phyloP scores from a whole-genome alignment of 176 grass and related monocot species.

The Phoenix dactylifera region DNA sequence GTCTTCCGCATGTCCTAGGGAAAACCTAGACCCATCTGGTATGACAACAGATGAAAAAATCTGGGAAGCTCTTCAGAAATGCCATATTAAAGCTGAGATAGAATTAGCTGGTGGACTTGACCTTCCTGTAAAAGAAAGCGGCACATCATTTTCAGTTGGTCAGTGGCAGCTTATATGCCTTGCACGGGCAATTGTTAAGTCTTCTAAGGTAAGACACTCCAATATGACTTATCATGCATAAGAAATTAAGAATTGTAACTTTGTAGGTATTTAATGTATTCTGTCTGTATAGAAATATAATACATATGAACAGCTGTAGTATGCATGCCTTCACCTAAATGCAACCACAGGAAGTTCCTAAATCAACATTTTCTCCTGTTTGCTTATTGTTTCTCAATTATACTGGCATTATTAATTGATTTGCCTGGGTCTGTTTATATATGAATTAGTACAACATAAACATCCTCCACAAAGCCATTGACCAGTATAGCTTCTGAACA shows the following conservation, averaged over 20 bases:
- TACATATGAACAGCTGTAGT: background rate
- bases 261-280: too few species aligned
- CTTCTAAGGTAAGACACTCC: conserved; percentile 53
- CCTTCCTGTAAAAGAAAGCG: conserved; percentile 69
- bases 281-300: background rate
- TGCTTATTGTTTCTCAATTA: too few species aligned
- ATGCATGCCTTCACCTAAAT: too few species aligned
- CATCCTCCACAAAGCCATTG: too few species aligned
- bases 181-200: conserved; percentile 75
- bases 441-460: too few species aligned
- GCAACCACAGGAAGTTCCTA: too few species aligned
- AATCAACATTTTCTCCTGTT: too few species aligned
- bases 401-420: too few species aligned
- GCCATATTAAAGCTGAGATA: conserved; percentile 73
- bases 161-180: conserved; percentile 86
- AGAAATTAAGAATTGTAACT: too few species aligned
- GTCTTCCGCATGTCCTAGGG: conserved; percentile 30
- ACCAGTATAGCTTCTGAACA: too few species aligned
- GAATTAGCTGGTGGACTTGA: conserved; percentile 70
- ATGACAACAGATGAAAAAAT: conserved; percentile 44
- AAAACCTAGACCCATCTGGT: conserved; percentile 82
- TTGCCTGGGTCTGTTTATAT: too few species aligned
- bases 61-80: conserved; percentile 95
- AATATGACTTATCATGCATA: too few species aligned
- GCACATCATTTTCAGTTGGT: conserved; percentile 75